Percentiles rank a stretch among this genome's conserved stretches.
Conservation (phyloP, 2,329 filamentous ascomycete genomes). For the Phyllosticta citrichinensis region DNA sequence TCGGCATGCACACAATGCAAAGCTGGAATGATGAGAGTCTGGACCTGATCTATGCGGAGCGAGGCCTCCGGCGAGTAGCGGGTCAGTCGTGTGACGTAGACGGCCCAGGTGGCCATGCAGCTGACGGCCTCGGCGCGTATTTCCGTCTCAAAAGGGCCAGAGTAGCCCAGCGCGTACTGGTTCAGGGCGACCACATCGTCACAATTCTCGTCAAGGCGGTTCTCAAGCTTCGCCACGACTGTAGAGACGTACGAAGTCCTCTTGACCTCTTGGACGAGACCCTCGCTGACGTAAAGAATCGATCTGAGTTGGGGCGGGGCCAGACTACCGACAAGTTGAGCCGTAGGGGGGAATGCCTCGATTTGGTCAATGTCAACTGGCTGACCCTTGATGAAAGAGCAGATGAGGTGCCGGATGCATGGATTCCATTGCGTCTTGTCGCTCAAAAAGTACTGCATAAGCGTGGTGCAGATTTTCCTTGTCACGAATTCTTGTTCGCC, state of each 20-base stretch:
- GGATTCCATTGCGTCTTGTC: slow-evolving; percentile 58
- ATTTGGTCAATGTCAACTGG: slow-evolving; percentile 41
- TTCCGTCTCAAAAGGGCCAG: neutral
- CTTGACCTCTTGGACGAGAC: slow-evolving; percentile 52
- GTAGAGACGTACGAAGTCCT: neutral
- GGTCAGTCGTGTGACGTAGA: slow-evolving; percentile 6
- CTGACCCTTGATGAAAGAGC: slow-evolving; percentile 44
- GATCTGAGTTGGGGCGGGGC: slow-evolving; percentile 44
- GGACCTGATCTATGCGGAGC: neutral
- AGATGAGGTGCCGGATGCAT: slow-evolving; percentile 54
- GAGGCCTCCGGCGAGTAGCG: neutral
- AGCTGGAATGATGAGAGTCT: slow-evolving; percentile 8
- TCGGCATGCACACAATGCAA: slow-evolving; percentile 19
- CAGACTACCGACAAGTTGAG: slow-evolving; percentile 38
- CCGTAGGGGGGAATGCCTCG: slow-evolving; percentile 33
- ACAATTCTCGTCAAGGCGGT: slow-evolving; percentile 1
- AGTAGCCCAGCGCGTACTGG: neutral
- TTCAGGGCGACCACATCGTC: slow-evolving; percentile 3
- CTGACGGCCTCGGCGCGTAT: slow-evolving; percentile 6
- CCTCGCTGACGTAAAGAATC: slow-evolving; percentile 54
- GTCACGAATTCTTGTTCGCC: slow-evolving; percentile 42
- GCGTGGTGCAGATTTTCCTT: slow-evolving; percentile 66
- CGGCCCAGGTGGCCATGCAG: slow-evolving; percentile 9
- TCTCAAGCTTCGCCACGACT: neutral
- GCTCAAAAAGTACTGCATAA: slow-evolving; percentile 66